Percentiles rank a stretch among this genome's conserved stretches.
Conservation (phyloP, 2,329 filamentous ascomycete genomes). For the Fusarium sp. region DNA sequence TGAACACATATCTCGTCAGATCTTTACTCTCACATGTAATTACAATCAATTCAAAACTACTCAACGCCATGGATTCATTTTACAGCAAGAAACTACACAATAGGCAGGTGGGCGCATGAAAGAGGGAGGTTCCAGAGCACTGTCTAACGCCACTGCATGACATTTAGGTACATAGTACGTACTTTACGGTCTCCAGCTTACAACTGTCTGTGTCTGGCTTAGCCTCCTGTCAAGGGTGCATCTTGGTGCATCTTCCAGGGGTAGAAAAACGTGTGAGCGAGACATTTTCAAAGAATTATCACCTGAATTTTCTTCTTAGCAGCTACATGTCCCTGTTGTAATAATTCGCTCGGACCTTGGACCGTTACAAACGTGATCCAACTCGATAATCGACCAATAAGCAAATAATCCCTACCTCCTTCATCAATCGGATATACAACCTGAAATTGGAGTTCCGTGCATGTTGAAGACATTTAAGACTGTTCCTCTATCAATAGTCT, state of each 20-base stretch:
- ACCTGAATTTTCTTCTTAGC: neutral
- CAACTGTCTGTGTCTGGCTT: neutral
- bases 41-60: neutral
- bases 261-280: constrained; percentile 7
- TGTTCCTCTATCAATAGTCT: neutral
- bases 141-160: constrained; percentile 20
- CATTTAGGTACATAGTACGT: constrained; percentile 17
- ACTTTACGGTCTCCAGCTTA: neutral
- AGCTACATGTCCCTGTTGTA: neutral
- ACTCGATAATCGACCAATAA: constrained; percentile 5
- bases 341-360: constrained; percentile 14
- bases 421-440: neutral
- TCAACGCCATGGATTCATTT: constrained; percentile 2
- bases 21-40: neutral
- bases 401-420: neutral
- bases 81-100: constrained; percentile 9
- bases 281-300: neutral
- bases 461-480: constrained; percentile 51
- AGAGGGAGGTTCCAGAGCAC: constrained; percentile 10
- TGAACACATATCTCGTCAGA: too few species aligned
- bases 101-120: constrained; percentile 23
- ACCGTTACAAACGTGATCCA: constrained; percentile 10
- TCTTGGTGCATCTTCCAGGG: constrained; percentile 5
- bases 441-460: constrained; percentile 58
- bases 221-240: constrained; percentile 10